Conservation (phyloP, 2,329 filamentous ascomycete genomes). For the Cordyceps javanica region DNA sequence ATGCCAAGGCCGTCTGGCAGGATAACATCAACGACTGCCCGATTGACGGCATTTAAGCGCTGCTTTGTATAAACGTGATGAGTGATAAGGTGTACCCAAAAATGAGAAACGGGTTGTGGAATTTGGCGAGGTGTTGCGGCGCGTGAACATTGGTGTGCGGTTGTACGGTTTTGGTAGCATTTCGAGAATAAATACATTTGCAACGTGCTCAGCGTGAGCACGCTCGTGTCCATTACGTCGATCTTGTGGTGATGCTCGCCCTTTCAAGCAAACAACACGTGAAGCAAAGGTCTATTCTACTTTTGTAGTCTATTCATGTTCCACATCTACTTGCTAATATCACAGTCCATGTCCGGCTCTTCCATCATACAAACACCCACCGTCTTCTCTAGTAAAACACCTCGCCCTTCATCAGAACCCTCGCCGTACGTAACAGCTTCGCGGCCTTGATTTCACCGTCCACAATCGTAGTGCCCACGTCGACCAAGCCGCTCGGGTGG, state of each 20-base stretch:
- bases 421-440: constrained; percentile 40
- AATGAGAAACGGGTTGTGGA: neutral
- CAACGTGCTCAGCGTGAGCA: too few species aligned
- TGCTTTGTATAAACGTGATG: neutral
- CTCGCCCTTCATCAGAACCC: constrained; percentile 43
- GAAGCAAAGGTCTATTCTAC: too few species aligned
- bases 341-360: too few species aligned
- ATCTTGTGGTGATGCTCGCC: too few species aligned
- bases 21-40: constrained; percentile 30
- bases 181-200: neutral
- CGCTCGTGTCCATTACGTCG: too few species aligned
- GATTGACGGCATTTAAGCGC: constrained; percentile 11
- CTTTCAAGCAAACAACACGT: too few species aligned
- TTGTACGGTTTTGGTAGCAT: neutral
- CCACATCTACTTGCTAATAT: neutral
- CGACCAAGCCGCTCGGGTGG: constrained; percentile 41
- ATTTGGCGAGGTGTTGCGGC: neutral
- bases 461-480: constrained; percentile 36
- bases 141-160: neutral
- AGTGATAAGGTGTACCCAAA: neutral
- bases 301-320: neutral
- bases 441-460: constrained; percentile 37
- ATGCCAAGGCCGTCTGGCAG: constrained; percentile 33
- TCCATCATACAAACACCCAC: neutral
- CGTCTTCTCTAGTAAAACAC: constrained; percentile 38